Percentiles rank a stretch among this genome's conserved stretches.
phyloP scores from a whole-genome alignment of 805 yeast species.

The Metschnikowia similis region DNA sequence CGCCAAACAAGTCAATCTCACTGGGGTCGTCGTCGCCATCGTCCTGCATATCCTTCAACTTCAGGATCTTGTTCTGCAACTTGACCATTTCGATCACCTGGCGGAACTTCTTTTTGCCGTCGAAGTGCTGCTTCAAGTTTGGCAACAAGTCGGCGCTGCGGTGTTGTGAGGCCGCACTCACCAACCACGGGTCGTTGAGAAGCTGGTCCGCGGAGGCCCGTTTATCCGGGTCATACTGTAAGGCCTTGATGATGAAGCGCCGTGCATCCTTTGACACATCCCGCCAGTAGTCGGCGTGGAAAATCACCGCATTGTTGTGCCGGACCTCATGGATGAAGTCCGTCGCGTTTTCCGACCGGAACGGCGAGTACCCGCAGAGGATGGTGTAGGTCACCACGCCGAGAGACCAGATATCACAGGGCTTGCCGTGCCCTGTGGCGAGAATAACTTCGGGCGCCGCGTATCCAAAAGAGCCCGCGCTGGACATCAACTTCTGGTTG shows the following conservation, averaged over 20 bases:
- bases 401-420: conserved; percentile 93
- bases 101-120: conserved; percentile 77
- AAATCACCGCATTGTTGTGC: conserved; percentile 69
- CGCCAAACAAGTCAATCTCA: conserved; percentile 43
- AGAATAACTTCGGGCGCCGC: conserved; percentile 93
- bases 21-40: conserved; percentile 49
- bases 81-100: conserved; percentile 83
- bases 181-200: conserved; percentile 69
- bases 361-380: conserved; percentile 89
- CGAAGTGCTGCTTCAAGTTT: conserved; percentile 71
- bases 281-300: conserved; percentile 85
- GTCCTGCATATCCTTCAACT: conserved; percentile 58
- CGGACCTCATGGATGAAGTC: conserved; percentile 80
- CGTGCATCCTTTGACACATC: conserved; percentile 78
- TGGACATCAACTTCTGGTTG: conserved; percentile 58
- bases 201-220: conserved; percentile 69
- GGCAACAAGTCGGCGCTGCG: conserved; percentile 71
- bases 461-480: conserved; percentile 93
- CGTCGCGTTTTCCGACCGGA: conserved; percentile 74
- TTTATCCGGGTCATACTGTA: conserved; percentile 61
- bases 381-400: conserved; percentile 92
- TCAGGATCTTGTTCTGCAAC: conserved; percentile 72
- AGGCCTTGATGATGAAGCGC: conserved; percentile 64
- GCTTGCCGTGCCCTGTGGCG: conserved; percentile 85
- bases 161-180: conserved; percentile 44